Conservation (phyloP, 1,284 basidiomycete genomes). For the Agaricales sp. region DNA sequence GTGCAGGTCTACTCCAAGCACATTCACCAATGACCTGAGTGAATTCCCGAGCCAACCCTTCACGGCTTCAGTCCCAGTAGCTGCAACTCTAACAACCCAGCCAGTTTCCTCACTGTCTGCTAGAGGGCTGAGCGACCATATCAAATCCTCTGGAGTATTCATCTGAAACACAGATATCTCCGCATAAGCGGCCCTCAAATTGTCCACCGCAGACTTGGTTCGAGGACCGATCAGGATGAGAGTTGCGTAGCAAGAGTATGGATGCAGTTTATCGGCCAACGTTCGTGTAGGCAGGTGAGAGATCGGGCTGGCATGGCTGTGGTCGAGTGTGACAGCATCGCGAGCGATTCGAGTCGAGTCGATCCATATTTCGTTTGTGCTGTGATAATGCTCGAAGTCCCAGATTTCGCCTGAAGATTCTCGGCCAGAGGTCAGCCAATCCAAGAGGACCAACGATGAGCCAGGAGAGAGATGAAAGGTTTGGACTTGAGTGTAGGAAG, state of each 20-base stretch:
- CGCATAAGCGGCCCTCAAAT: constrained; percentile 40
- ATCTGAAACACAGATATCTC: constrained; percentile 53
- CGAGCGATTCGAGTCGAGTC: constrained; percentile 55
- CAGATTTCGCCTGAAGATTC: constrained; percentile 77
- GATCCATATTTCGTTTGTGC: constrained; percentile 75
- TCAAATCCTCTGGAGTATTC: constrained; percentile 37
- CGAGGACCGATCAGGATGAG: constrained; percentile 65
- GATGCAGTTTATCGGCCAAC: constrained; percentile 53
- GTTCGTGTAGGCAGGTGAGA: constrained; percentile 27
- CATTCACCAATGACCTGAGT: constrained; percentile 36
- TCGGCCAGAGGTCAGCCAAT: constrained; percentile 87
- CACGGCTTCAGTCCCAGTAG: constrained; percentile 60
- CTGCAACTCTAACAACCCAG: constrained; percentile 64
- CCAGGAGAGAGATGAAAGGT: constrained; percentile 52
- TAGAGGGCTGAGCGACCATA: constrained; percentile 72
- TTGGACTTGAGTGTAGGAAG: constrained; percentile 77
- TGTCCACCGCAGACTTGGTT: constrained; percentile 30
- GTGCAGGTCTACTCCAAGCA: constrained; percentile 58
- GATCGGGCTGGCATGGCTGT: constrained; percentile 15
- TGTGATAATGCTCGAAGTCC: constrained; percentile 80
- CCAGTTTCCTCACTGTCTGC: constrained; percentile 25
- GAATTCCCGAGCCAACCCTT: constrained; percentile 54
- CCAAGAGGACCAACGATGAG: constrained; percentile 66
- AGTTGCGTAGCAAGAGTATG: constrained; percentile 82
- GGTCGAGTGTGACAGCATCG: constrained; percentile 71